Evolutionary conservation across 192 early-diverging fungal genomes (phyloP), one percentile per base, ranked within the genome.

Genomic region (Podila minutissima): DNA sequence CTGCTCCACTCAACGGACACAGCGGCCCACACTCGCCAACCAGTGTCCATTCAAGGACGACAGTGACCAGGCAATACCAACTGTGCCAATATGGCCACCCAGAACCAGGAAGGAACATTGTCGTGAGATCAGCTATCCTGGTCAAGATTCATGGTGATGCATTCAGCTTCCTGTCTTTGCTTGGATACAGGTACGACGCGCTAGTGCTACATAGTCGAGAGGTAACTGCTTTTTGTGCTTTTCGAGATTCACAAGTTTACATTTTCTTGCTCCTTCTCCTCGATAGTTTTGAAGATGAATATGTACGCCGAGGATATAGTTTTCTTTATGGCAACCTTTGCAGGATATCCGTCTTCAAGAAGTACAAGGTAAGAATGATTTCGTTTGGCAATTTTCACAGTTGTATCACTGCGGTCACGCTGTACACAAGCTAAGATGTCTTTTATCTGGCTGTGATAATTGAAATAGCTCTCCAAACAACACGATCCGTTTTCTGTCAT

Each of bases 141-240:
- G 70, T 79, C 66, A 79, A 79, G 31, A 79, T 79, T 35, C 76
- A 79, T 59, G 76, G 76, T 0, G 76, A 79, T 62, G 76, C 76
- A 1, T 79, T 79, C 53, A 66, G 70, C 0, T 79, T 79, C 41
- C 49, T 79, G 8, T 64, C 69, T 11, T 31, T 79, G 10, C 76
- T 79, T 12, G 76, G 76, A 41, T 72, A 79, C 13, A 69, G 76
- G 76, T 79, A 72, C 4, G 12, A 13, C 0, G 3, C 41, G 15
- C 41, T 17, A 3, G 41, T 4, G 15, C 1, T 17, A 46, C 41
- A 15, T 46, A 41, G 41, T 4, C 13, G 15, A 46, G 41, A 46
- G 41, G 7, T 17, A 46, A 15, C 12, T 46, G 41, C 15, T 12
- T 12, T 17, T 11, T 46, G 15, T 46, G 41, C 41, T 46, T 46